Conservation (phyloP, 2,329 filamentous ascomycete species). For the Trichophyton mentagrophytes region DNA sequence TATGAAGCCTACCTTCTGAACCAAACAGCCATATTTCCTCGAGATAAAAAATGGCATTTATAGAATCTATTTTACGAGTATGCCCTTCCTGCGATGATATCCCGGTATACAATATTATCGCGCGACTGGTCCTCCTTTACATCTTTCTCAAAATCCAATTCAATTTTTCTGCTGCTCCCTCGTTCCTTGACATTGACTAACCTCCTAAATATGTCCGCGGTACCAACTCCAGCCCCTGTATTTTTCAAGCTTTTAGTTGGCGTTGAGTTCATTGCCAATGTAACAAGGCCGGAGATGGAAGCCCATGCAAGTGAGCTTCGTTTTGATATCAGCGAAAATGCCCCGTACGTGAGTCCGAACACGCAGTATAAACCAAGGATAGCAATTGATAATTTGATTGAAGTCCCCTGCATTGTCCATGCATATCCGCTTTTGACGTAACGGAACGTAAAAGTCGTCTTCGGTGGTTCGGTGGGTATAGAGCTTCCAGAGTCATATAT, state of each 20-base stretch:
- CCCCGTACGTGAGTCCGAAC: background rate
- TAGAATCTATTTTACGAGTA: background rate
- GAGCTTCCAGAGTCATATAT: no score
- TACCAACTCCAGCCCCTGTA: background rate
- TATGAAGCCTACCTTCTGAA: background rate
- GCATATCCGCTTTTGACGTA: no score
- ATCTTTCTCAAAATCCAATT: background rate
- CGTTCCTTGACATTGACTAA: no score
- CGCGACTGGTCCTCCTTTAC: background rate
- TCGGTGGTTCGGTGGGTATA: no score
- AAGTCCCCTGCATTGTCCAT: no score
- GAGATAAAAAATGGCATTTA: background rate
- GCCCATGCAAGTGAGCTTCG: slow-evolving; percentile 2
- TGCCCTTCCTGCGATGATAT: background rate
- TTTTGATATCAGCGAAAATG: background rate
- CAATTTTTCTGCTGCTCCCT: no score
- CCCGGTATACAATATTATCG: background rate
- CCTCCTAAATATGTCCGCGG: no score
- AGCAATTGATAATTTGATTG: background rate
- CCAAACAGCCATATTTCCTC: no score
- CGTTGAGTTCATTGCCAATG: slow-evolving; percentile 10
- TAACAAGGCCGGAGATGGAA: slow-evolving; percentile 4
- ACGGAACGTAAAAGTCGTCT: no score
- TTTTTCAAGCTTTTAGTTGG: slow-evolving; percentile 7
- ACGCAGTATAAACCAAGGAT: background rate